phyloP scores from a whole-genome alignment of 371 early-diverging fungal genomes.

The Cokeromyces recurvatus region DNA sequence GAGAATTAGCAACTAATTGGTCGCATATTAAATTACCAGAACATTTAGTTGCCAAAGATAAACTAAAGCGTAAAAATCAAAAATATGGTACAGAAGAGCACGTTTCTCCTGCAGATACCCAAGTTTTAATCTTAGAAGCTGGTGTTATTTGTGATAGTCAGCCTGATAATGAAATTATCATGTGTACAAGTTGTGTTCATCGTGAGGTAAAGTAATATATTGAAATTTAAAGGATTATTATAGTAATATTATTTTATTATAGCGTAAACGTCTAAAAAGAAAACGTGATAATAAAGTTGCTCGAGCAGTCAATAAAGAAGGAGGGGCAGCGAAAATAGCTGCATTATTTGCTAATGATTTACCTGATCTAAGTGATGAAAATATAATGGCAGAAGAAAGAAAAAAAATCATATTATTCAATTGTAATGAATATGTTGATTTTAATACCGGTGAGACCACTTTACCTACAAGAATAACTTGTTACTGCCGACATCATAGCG shows the following conservation, averaged over 20 bases:
- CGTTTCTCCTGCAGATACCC: slow-evolving; percentile 25
- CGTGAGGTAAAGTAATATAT: slow-evolving; percentile 49
- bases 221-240: background rate
- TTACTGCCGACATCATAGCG: slow-evolving; percentile 83
- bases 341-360: slow-evolving; percentile 39
- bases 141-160: slow-evolving; percentile 73
- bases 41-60: slow-evolving; percentile 64
- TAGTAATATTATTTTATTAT: slow-evolving; percentile 6
- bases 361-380: slow-evolving; percentile 40
- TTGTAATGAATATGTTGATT: slow-evolving; percentile 67
- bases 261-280: slow-evolving; percentile 50
- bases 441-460: slow-evolving; percentile 70
- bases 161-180: slow-evolving; percentile 60
- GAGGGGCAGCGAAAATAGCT: slow-evolving; percentile 42
- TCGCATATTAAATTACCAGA: slow-evolving; percentile 71
- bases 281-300: slow-evolving; percentile 54
- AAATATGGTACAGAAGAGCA: slow-evolving; percentile 31
- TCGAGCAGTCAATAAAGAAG: slow-evolving; percentile 46
- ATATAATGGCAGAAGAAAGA: slow-evolving; percentile 45
- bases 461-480: slow-evolving; percentile 79
- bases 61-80: slow-evolving; percentile 40
- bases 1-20: slow-evolving; percentile 64
- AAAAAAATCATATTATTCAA: slow-evolving; percentile 64
- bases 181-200: slow-evolving; percentile 72
- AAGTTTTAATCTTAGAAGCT: slow-evolving; percentile 54